Evolutionary conservation across 352 stramenopile genomes (phyloP).

Genomic region (Hyaloperonospora arabidopsidis): DNA sequence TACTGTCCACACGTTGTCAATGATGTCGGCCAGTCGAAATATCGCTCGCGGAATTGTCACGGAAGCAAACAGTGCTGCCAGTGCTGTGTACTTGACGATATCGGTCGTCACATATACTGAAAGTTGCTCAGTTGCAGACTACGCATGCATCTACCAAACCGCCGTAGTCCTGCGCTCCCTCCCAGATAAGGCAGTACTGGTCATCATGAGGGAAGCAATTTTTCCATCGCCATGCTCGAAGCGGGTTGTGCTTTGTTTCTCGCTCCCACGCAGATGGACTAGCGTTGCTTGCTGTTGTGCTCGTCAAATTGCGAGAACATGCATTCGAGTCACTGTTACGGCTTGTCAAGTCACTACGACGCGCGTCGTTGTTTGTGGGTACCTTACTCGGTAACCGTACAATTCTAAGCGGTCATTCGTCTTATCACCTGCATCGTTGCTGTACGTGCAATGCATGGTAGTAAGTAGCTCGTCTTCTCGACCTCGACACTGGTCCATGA

Average conservation of each 20-base stretch:
- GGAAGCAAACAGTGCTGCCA: slow-evolving; percentile 67
- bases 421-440: no score
- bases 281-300: slow-evolving; percentile 2
- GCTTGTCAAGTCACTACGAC: slow-evolving; percentile 26
- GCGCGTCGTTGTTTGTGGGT: slow-evolving; percentile 16
- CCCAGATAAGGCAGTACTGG: slow-evolving; percentile 77
- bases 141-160: slow-evolving; percentile 77
- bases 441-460: no score
- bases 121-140: slow-evolving; percentile 64
- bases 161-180: slow-evolving; percentile 61
- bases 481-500: slow-evolving; percentile 75
- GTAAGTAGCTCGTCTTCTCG: slow-evolving; percentile 79
- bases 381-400: slow-evolving; percentile 25
- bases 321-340: slow-evolving; percentile 32
- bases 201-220: slow-evolving; percentile 74
- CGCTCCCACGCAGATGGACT: slow-evolving; percentile 25
- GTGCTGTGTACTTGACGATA: slow-evolving; percentile 65
- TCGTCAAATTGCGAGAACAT: slow-evolving; percentile 22
- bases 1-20: slow-evolving; percentile 82
- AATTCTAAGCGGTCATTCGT: slow-evolving; percentile 43
- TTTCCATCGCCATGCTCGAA: slow-evolving; percentile 78
- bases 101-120: slow-evolving; percentile 59
- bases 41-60: slow-evolving; percentile 67
- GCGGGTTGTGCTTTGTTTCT: slow-evolving; percentile 25
- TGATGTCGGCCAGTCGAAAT: slow-evolving; percentile 59